phyloP scores from a whole-genome alignment of 106 monocot species.

The Narthecium ossifragum region DNA sequence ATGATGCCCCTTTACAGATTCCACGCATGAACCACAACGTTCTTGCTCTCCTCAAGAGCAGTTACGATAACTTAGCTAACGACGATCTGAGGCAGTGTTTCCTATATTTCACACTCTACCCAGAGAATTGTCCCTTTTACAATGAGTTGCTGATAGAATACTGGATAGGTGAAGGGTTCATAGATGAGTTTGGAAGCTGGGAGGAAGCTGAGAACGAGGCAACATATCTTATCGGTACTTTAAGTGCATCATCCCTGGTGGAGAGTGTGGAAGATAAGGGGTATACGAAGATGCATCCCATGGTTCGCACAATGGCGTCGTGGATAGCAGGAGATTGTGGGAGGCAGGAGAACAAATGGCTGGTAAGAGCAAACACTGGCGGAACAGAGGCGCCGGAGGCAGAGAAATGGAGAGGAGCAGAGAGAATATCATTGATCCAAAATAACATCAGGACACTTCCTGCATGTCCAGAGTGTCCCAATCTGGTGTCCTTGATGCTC shows the following conservation, averaged over 20 bases:
- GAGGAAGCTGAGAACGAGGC: background rate
- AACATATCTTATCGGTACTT: background rate
- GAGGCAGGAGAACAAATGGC: background rate
- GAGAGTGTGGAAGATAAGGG: background rate
- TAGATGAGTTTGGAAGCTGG: conserved; percentile 4
- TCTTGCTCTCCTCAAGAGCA: conserved; percentile 20
- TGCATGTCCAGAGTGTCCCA: background rate
- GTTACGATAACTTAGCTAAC: conserved; percentile 24
- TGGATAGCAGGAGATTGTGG: background rate
- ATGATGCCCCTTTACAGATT: conserved; percentile 15
- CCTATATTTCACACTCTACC: conserved; percentile 33
- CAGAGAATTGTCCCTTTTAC: conserved; percentile 13
- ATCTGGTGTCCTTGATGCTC: background rate
- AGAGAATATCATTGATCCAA: background rate
- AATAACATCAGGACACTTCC: background rate
- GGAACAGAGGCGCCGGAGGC: background rate
- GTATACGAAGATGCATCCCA: background rate
- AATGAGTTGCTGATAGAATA: conserved; percentile 18
- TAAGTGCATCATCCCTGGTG: background rate
- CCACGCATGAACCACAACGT: conserved; percentile 23
- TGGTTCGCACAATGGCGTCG: no score
- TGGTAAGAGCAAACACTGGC: no score
- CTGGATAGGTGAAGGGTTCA: conserved; percentile 35
- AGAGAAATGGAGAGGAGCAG: background rate
- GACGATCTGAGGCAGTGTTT: conserved; percentile 18